A percentile compares a stretch with the other conserved stretches of the same genome.
Conservation (phyloP, 805 yeast genomes). For the Kodamaea restingae region DNA sequence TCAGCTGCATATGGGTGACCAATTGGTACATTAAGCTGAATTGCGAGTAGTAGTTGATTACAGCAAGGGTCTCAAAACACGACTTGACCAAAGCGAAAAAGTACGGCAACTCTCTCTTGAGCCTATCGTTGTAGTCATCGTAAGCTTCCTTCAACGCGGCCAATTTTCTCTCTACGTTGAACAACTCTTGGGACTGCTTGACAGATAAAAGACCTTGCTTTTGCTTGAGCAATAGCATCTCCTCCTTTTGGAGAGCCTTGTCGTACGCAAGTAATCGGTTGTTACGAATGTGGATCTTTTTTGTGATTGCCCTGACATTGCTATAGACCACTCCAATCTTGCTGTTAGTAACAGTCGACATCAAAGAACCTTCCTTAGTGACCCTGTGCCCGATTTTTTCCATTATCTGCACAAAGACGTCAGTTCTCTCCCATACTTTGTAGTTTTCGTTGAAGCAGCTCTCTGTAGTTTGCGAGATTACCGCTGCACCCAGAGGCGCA, state of each 20-base stretch:
- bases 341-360: constrained; percentile 10
- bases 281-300: constrained; percentile 25
- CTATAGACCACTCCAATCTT: constrained; percentile 15
- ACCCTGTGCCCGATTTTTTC: constrained; percentile 13
- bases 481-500: constrained; percentile 4
- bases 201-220: constrained; percentile 30
- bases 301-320: constrained; percentile 22
- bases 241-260: constrained; percentile 25
- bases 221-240: constrained; percentile 27
- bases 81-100: constrained; percentile 32
- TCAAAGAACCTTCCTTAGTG: constrained; percentile 12
- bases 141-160: constrained; percentile 23
- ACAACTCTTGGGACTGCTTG: constrained; percentile 25
- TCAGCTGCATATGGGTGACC: constrained; percentile 17
- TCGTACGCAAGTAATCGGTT: constrained; percentile 38
- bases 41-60: constrained; percentile 35
- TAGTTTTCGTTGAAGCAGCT: constrained; percentile 10
- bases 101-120: constrained; percentile 46
- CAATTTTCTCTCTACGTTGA: constrained; percentile 24
- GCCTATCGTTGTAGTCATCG: constrained; percentile 30
- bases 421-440: constrained; percentile 18
- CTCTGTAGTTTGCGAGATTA: constrained; percentile 6
- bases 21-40: constrained; percentile 32
- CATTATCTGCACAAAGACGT: constrained; percentile 16
- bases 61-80: constrained; percentile 29